phyloP scores from a whole-genome alignment of 768 basidiomycete species.

The Psilocybe sp. region DNA sequence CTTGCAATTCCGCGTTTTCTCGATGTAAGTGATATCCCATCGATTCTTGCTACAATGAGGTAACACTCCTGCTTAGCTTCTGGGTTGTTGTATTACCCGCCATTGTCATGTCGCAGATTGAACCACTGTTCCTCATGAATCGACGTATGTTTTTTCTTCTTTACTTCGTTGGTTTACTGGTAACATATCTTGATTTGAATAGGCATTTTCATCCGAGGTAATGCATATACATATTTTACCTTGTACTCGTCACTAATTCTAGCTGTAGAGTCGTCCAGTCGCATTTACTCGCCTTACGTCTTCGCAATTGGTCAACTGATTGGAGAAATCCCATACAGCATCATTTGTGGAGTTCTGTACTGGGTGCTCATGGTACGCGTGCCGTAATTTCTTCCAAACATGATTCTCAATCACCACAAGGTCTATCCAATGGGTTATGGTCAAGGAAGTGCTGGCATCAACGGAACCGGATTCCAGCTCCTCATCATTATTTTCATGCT shows the following conservation, averaged over 20 bases:
- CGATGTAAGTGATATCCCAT: constrained; percentile 46
- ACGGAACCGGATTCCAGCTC: constrained; percentile 71
- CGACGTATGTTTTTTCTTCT: constrained; percentile 31
- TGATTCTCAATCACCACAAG: constrained; percentile 12
- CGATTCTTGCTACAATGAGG: background rate
- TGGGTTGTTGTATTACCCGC: constrained; percentile 69
- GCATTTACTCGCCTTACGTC: constrained; percentile 83
- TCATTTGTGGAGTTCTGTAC: constrained; percentile 70
- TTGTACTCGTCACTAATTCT: background rate
- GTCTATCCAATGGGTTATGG: constrained; percentile 69
- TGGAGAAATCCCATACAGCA: constrained; percentile 76
- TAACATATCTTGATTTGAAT: background rate
- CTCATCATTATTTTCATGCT: constrained; percentile 71
- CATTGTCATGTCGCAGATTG: constrained; percentile 76
- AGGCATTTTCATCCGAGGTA: constrained; percentile 39
- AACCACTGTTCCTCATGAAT: constrained; percentile 80
- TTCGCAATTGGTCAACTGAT: constrained; percentile 82
- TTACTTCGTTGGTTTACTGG: background rate
- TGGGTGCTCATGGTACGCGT: constrained; percentile 66
- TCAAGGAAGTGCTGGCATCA: constrained; percentile 54
- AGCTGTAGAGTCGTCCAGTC: constrained; percentile 74
- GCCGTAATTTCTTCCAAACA: background rate
- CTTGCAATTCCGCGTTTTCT: constrained; percentile 79
- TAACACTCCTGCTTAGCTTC: constrained; percentile 37
- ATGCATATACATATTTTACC: background rate